A percentile compares a stretch with the other conserved stretches of the same genome.
Conservation (phyloP, 2,329 filamentous ascomycete species). For the Leptographium radiaticola region DNA sequence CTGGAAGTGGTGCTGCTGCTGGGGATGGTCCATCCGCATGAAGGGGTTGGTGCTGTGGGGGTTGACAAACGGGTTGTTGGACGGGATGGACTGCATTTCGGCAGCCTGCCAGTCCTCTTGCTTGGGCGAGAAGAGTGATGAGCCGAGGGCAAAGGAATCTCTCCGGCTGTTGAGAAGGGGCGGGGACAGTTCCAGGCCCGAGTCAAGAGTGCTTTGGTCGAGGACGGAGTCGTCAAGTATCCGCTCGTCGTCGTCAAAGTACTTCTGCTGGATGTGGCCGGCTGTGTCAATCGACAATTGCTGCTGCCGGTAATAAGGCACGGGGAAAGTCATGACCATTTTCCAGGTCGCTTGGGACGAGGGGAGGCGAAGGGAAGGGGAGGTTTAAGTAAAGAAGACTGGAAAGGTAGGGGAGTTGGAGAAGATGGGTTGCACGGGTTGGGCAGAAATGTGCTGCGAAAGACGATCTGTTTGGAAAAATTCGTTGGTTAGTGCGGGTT, state of each 20-base stretch:
- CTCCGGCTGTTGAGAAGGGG: conserved; percentile 48
- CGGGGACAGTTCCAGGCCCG: conserved; percentile 49
- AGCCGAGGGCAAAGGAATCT: conserved; percentile 47
- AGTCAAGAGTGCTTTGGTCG: conserved; percentile 46
- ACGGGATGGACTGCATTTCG: conserved; percentile 50
- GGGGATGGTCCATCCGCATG: conserved; percentile 45
- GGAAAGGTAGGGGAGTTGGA: not conserved
- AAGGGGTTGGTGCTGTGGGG: conserved; percentile 48
- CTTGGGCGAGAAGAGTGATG: conserved; percentile 51
- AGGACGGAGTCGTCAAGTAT: conserved; percentile 49
- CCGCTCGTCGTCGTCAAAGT: conserved; percentile 47
- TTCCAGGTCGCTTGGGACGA: conserved; percentile 7
- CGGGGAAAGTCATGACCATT: conserved; percentile 40
- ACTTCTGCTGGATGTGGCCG: conserved; percentile 29
- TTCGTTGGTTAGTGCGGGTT: conserved; percentile 9
- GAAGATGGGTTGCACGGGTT: not conserved
- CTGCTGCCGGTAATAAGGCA: conserved; percentile 36
- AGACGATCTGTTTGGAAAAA: conserved; percentile 6
- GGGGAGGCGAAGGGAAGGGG: not conserved
- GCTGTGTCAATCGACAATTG: conserved; percentile 39
- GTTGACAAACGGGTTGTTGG: conserved; percentile 45
- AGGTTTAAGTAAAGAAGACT: not conserved
- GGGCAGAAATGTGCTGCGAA: not conserved
- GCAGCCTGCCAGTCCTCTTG: conserved; percentile 50
- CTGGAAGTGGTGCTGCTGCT: conserved; percentile 18